Evolutionary conservation across 495 filamentous ascomycete species (phyloP).

Genomic region (Penicillium simplicissimum): DNA sequence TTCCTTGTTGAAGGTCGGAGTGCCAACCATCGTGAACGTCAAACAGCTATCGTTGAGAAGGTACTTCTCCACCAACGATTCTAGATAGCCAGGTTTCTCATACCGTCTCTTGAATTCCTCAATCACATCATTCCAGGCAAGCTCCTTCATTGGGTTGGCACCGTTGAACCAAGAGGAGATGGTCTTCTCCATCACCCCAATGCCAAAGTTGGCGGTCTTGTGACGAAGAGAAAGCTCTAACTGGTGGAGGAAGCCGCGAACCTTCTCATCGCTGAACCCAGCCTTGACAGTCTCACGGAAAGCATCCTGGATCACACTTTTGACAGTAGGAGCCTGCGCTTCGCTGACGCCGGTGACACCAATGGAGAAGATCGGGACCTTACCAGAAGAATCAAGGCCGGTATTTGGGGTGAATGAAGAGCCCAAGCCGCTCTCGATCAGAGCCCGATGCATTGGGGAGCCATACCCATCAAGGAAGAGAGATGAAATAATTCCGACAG

Average conservation of each 20-base stretch:
- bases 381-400: conserved; percentile 78
- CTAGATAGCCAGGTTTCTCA: conserved; percentile 73
- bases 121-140: conserved; percentile 88
- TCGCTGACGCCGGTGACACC: conserved; percentile 84
- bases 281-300: conserved; percentile 63
- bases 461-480: conserved; percentile 91
- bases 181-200: conserved; percentile 83
- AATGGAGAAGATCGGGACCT: conserved; percentile 80
- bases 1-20: conserved; percentile 66
- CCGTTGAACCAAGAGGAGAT: conserved; percentile 95
- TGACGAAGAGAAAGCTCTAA: conserved; percentile 88
- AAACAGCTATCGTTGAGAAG: conserved; percentile 81
- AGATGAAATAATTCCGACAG: conserved; percentile 74
- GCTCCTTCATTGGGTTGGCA: conserved; percentile 82
- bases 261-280: conserved; percentile 85
- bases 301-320: conserved; percentile 67
- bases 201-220: conserved; percentile 92
- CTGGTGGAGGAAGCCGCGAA: conserved; percentile 91
- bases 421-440: conserved; percentile 89
- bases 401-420: conserved; percentile 93
- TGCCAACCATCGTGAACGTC: conserved; percentile 94
- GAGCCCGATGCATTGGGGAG: conserved; percentile 85
- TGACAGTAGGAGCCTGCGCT: conserved; percentile 73
- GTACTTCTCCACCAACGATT: conserved; percentile 85
- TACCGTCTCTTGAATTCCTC: conserved; percentile 73